Conservation (phyloP, 345 rosid species). For the Pugionium cornutum region DNA sequence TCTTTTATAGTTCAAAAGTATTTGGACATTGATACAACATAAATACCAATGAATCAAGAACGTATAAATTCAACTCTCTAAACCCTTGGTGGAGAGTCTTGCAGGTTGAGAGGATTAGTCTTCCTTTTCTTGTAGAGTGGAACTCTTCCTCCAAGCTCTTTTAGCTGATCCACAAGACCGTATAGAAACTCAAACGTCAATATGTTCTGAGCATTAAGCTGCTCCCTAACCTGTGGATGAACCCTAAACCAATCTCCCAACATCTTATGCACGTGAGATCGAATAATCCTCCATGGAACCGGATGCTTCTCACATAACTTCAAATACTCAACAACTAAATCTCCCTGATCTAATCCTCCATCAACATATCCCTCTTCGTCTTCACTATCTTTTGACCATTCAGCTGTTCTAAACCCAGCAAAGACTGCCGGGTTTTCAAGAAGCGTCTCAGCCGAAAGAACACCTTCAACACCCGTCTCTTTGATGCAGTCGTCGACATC, state of each 20-base stretch:
- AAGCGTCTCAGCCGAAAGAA: constrained; percentile 92
- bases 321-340: constrained; percentile 70
- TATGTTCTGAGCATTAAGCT: constrained; percentile 66
- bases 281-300: constrained; percentile 94
- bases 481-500: constrained; percentile 65
- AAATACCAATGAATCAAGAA: constrained; percentile 23
- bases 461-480: constrained; percentile 85
- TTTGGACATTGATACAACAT: constrained; percentile 12
- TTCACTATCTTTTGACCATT: constrained; percentile 54
- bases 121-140: constrained; percentile 62
- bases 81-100: constrained; percentile 18
- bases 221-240: constrained; percentile 77
- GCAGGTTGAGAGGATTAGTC: not conserved
- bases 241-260: constrained; percentile 84
- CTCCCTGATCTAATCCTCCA: constrained; percentile 77
- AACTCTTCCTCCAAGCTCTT: constrained; percentile 60
- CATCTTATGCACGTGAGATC: constrained; percentile 85
- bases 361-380: constrained; percentile 43
- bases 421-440: constrained; percentile 94
- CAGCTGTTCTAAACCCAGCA: constrained; percentile 74
- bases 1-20: too few species aligned
- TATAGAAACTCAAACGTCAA: constrained; percentile 83
- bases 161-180: constrained; percentile 61
- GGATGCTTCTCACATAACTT: constrained; percentile 83
- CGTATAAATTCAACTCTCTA: constrained; percentile 16